Evolutionary conservation across 176 grass and related monocot species (phyloP), one percentile per base, ranked within the genome.

Genomic region (Tillandsia fasciculata): DNA sequence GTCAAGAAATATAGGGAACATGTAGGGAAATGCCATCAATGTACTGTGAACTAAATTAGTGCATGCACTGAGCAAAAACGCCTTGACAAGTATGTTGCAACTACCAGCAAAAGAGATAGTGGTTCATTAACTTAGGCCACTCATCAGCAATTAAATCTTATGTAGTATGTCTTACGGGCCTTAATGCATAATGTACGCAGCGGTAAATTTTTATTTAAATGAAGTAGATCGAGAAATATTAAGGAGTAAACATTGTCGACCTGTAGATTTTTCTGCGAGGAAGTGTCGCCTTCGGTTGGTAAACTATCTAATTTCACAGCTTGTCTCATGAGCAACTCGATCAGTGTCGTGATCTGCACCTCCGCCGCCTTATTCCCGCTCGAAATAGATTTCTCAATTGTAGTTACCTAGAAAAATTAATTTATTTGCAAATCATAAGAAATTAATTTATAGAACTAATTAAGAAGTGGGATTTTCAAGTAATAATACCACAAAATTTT

Each of bases 261-360:
- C 93, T 92, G 93, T 51, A 97, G 72, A 83, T 85, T 92, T 81
- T 85, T 92, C 77, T 79, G 89, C 8, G 81, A 83, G 29, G 83
- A 72, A 58, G 89, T 73, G 23, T 79, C 81, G 24, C 81, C 84
- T 52, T 85, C 81, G 14, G 81, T 76, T 14, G 82, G 81, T 76
- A 97, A 81, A 64, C 81, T 74, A 70, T 92, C 93, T 78, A 97
- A 76, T 87, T 85, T 97, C 81, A 92, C 89, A 5, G 89, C 93
- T 69, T 90, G 89, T 65, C 86, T 85, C 89, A 92, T 97, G 68
- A 97, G 80, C 78, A 97, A 77, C 68, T 97, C 93, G 70, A 92
- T 85, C 72, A 97, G 76, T 65, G 93, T 90, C 48, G 93, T 97
- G 75, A 97, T 97, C 69, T 92, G 93, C 78, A 97, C 81, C 76